Evolutionary conservation across 257 asterid species (phyloP).

Genomic region (Ballota nigra): DNA sequence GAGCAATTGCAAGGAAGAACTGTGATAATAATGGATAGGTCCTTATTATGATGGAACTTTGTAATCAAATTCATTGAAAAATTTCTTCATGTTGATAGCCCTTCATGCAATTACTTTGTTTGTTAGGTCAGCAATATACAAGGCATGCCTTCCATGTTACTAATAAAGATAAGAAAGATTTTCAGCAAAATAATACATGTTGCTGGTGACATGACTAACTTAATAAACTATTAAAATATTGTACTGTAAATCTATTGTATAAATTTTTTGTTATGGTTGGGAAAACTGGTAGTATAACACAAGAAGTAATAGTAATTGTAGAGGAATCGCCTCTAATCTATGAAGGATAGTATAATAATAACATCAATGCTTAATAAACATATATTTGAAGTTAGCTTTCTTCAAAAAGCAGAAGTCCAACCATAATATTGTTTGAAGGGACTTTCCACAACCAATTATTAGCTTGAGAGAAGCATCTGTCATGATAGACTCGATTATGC

Average conservation of each 20-base stretch:
- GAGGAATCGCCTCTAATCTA: background rate
- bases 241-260: too few species aligned
- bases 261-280: too few species aligned
- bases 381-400: too few species aligned
- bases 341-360: background rate
- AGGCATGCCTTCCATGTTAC: background rate
- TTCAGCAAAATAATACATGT: background rate
- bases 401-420: too few species aligned
- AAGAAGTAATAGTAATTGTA: background rate
- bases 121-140: background rate
- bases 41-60: background rate
- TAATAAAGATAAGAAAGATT: too few species aligned
- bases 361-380: background rate
- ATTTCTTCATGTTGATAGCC: background rate
- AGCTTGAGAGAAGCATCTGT: too few species aligned
- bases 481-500: too few species aligned
- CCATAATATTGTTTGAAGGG: too few species aligned
- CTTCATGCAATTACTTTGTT: background rate
- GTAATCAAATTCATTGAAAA: background rate
- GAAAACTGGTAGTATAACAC: background rate
- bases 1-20: background rate
- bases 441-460: background rate
- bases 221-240: too few species aligned
- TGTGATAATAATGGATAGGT: background rate
- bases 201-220: background rate